Base-by-base conservation (phyloP, 2,329 filamentous ascomycete species). In the Monilinia laxa region DNA sequence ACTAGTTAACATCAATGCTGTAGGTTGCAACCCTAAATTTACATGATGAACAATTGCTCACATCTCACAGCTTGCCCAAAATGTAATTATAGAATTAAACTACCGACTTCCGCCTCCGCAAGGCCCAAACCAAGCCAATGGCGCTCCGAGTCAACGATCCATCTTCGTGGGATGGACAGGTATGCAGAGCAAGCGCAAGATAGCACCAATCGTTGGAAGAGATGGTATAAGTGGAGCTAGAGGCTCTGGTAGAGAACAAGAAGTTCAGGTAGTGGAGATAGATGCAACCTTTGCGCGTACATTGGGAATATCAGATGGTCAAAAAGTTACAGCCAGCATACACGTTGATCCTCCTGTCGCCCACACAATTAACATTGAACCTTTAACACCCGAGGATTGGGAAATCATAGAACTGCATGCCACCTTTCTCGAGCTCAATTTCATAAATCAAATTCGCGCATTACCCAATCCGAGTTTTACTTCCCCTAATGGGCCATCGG, bases 341-440 rank as follows among this genome's bases (percentile, higher is more conserved):
- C 95, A 99, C 78, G 80, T 97, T 70, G 93, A 99, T 76, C 94
- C 94, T 59, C 93, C 93, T 2, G 81, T 95, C 70, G 92, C 93
- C 59, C 92, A 97, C 78, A 98, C 93, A 1, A 90, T 99, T 78
- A 93, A 97, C 76, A 98, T 99, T 73, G 96, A 99, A 77, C 95
- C 95, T 45, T 80, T 98, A 74, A 98, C 95, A 0, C 88, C 94
- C 1, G 92, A 96, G 67, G 95, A 99, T 77, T 99, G 95, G 95
- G 95, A 99, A 79, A 96, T 98, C 74, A 98, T 99, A 73, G 95
- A 99, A 78, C 82, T 99, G 2, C 95, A 99, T 80, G 95, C 95
- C 6, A 95, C 90, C 20, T 99, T 98, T 75, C 83, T 99, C 62
- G 95, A 99, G 76, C 83, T 97, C 71, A 98, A 99, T 77, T 87